Base-by-base conservation (phyloP, 2,329 filamentous ascomycete species). In the Neophaeococcomyces aloes region DNA sequence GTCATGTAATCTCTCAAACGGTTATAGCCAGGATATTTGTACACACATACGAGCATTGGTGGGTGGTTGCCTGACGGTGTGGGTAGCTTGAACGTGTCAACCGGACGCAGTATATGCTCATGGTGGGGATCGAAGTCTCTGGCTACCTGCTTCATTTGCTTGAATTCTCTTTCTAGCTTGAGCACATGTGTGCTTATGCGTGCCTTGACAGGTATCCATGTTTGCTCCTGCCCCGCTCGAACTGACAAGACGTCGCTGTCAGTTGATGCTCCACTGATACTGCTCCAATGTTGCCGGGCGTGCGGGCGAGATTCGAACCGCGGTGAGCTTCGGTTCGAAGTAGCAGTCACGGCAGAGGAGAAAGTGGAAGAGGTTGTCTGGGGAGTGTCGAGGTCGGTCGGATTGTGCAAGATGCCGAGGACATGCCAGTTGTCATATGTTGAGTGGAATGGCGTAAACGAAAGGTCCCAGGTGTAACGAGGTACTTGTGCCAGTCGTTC, bases 391-490 rank as follows among this genome's bases (percentile, higher is more conserved):
- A 67, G 57, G 60, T 74, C 48, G 31, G 7, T 42, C 63, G 68
- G 36, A 66, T 76, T 56, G 74, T 79, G 55, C 65, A 79, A 59
- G 36, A 66, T 58, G 42, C 81, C 83, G 51, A 71, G 75, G 54
- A 83, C 72, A 61, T 84, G 79, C 54, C 88, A 96, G 67, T 88
- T 87, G 61, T 93, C 86, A 64, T 94, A 95, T 56, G 80, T 86
- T 39, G 75, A 66, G 50, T 67, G 65, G 41, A 66, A 63, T 7
- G 65, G 65, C 39, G 62, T 60, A 48, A 59, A 58, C 13, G 74
- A 71, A 53, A 84, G 81, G 61, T 87, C 81, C 83, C 83, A 88
- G 5, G 74, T 77, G 59, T 86, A 87, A 42, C 82, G 83, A 35
- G 79, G 72, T 51, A 88, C 72, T 59, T 85, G 81, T 49, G 76